phyloP scores from a whole-genome alignment of 768 basidiomycete genomes.

The Nidula microcarpa region DNA sequence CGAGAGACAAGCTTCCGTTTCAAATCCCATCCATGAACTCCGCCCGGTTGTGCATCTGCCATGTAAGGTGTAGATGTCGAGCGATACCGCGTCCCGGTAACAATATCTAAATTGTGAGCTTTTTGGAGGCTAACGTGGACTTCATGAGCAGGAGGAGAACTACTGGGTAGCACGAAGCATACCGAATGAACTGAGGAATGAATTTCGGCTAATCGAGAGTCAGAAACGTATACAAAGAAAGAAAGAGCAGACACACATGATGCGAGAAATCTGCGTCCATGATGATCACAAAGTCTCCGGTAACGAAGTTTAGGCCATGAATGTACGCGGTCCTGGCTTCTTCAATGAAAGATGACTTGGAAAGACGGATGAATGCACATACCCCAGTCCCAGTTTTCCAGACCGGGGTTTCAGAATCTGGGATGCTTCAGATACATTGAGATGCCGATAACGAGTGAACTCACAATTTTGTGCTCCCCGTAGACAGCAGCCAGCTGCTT shows the following conservation, averaged over 20 bases:
- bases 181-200: constrained; percentile 90
- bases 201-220: constrained; percentile 72
- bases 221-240: background rate
- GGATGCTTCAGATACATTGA: background rate
- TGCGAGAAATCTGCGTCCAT: constrained; percentile 98
- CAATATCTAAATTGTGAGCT: constrained; percentile 86
- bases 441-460: constrained; percentile 2
- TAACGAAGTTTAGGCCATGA: constrained; percentile 85
- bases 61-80: constrained; percentile 53
- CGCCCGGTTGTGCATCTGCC: constrained; percentile 67
- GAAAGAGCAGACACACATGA: constrained; percentile 54
- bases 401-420: constrained; percentile 83
- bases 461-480: constrained; percentile 80
- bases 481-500: constrained; percentile 73
- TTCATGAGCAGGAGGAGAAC: background rate
- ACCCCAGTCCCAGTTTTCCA: constrained; percentile 92
- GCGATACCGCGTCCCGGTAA: constrained; percentile 89
- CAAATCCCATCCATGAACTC: constrained; percentile 91
- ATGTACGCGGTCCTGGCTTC: constrained; percentile 81
- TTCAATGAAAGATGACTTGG: constrained; percentile 2
- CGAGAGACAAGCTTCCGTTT: constrained; percentile 84
- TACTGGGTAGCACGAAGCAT: constrained; percentile 6
- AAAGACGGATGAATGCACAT: constrained; percentile 10
- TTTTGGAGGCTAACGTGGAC: constrained; percentile 61
- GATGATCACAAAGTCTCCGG: constrained; percentile 91